A percentile compares a stretch with the other conserved stretches of the same genome.
phyloP scores from a whole-genome alignment of 805 yeast species.

The Wickerhamomyces mucosus region DNA sequence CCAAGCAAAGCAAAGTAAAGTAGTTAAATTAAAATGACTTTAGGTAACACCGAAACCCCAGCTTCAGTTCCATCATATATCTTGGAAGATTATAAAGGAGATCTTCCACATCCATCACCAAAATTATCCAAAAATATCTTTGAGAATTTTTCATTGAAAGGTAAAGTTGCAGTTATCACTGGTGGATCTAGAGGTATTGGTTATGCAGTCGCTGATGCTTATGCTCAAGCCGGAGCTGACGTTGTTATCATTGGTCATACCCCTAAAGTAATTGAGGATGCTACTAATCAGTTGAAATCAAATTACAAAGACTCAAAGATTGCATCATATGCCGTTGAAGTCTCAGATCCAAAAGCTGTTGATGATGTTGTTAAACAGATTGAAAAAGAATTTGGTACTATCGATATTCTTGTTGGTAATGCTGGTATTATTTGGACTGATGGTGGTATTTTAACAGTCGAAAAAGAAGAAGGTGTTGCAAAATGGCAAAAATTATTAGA shows the following conservation, averaged over 20 bases:
- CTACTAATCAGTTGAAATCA: conserved; percentile 16
- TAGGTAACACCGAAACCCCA: no score
- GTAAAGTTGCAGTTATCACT: conserved; percentile 70
- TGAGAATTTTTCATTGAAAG: conserved; percentile 65
- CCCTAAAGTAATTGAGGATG: conserved; percentile 7
- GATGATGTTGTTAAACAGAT: conserved; percentile 23
- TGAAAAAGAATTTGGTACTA: conserved; percentile 53
- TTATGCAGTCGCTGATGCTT: conserved; percentile 66
- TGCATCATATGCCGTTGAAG: conserved; percentile 29
- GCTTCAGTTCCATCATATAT: conserved; percentile 12
- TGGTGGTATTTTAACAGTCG: conserved; percentile 37
- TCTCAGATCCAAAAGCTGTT: conserved; percentile 13
- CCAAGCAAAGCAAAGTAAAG: no score
- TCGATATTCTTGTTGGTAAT: conserved; percentile 76
- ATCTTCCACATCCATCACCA: conserved; percentile 47
- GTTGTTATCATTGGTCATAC: conserved; percentile 31
- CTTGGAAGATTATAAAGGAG: conserved; percentile 17
- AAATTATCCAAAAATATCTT: conserved; percentile 37
- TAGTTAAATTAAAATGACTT: no score
- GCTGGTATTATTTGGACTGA: conserved; percentile 78
- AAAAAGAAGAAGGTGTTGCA: conserved; percentile 16
- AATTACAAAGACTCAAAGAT: conserved; percentile 33
- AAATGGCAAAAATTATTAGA: conserved; percentile 63
- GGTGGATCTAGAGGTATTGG: conserved; percentile 84
- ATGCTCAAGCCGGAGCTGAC: conserved; percentile 78